Base-by-base conservation (phyloP, 1,284 basidiomycete genomes). In the Phaffia rhodozyma region DNA sequence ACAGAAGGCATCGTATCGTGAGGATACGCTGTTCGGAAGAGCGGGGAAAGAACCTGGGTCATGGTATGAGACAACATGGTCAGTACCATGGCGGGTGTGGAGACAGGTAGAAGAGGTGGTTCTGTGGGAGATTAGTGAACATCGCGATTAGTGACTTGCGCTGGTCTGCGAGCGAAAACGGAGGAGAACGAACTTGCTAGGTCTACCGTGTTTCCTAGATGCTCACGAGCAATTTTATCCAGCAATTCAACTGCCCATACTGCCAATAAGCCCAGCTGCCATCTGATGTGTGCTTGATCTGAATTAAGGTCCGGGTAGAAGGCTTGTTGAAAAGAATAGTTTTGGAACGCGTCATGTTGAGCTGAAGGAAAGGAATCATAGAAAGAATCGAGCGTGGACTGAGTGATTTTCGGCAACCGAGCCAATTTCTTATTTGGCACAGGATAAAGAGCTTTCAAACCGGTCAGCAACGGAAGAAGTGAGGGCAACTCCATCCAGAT, bases 31-130 rank as follows among this genome's bases (percentile, higher is more conserved):
- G 13, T 30, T 16, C 43, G 30, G 47, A 59, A 60, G 53, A 56
- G 52, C 5, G 62, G 62, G 21, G 53, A 58, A 13, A 60, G 56
- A 49, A 55, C 57, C 16, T 60, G 62, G 34, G 51, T 51, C 30
- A 58, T 64, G 25, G 57, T 54, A 21, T 58, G 58, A 9, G 62
- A 60, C 13, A 64, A 52, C 5, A 64, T 29, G 1, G 57, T 53
- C 13, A 64, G 27, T 47, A 64, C 38, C 21, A 64, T 32, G 11
- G 62, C 58, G 0, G 62, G 56, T 5, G 52, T 55, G 18, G 53
- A 60, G 29, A 64, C 56, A 1, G 62, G 62, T 2, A 59, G 47
- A 5, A 48, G n/a, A 5, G 62, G 62, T 4, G 62, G 23, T 20
- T 25, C 62, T 64, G 55, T 25, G 1, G 20, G 50, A 49, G 23